phyloP scores from a whole-genome alignment of 805 yeast genomes.

The Saccharomyces paradoxus region DNA sequence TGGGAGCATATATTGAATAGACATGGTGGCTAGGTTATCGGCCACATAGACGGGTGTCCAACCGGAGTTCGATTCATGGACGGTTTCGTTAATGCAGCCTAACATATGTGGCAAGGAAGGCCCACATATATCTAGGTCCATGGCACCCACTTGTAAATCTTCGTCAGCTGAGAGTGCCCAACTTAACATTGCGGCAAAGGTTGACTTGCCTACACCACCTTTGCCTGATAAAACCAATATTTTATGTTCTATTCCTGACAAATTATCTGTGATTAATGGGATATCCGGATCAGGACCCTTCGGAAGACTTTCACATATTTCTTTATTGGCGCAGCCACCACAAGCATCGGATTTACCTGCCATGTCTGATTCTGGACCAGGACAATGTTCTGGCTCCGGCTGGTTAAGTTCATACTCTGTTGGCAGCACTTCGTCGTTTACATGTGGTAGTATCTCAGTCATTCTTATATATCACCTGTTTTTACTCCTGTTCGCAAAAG shows the following conservation, averaged over 20 bases:
- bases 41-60: slow-evolving; percentile 96
- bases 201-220: slow-evolving; percentile 97
- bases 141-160: slow-evolving; percentile 82
- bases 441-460: slow-evolving; percentile 6
- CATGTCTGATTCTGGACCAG: slow-evolving; percentile 89
- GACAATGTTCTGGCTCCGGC: slow-evolving; percentile 95
- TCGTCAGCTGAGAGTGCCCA: slow-evolving; percentile 90
- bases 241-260: slow-evolving; percentile 66
- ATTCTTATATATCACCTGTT: background rate
- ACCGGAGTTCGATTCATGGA: slow-evolving; percentile 85
- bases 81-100: slow-evolving; percentile 78
- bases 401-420: slow-evolving; percentile 37
- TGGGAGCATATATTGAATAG: slow-evolving; percentile 91
- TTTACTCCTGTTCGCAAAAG: background rate
- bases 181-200: slow-evolving; percentile 90
- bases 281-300: slow-evolving; percentile 95
- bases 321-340: slow-evolving; percentile 88
- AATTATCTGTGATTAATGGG: slow-evolving; percentile 59
- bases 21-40: slow-evolving; percentile 91
- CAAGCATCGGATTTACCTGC: slow-evolving; percentile 97
- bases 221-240: slow-evolving; percentile 75
- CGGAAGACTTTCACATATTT: slow-evolving; percentile 78
- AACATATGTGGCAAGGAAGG: slow-evolving; percentile 93
- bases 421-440: slow-evolving; percentile 14
- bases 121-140: slow-evolving; percentile 97